phyloP scores from a whole-genome alignment of 192 early-diverging fungal species.

The Tieghemiomyces parasiticus region DNA sequence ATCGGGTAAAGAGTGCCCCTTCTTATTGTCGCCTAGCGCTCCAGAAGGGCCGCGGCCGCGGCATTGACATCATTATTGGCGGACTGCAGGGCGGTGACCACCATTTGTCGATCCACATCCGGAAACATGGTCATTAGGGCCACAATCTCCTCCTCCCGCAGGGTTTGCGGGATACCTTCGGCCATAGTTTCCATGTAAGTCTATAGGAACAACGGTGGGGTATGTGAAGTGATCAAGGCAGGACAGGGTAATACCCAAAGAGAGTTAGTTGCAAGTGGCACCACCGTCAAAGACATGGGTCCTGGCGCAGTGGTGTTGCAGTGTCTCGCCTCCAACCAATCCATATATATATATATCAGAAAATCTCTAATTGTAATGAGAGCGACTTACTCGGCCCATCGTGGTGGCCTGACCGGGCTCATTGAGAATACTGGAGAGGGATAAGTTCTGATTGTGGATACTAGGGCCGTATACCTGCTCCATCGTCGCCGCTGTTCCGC shows the following conservation, averaged over 20 bases:
- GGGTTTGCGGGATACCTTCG: constrained; percentile 16
- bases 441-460: constrained; percentile 14
- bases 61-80: constrained; percentile 42
- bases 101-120: constrained; percentile 27
- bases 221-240: no score
- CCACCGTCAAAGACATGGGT: no score
- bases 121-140: constrained; percentile 40
- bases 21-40: no score
- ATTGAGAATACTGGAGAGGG: constrained; percentile 17
- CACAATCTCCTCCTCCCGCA: constrained; percentile 28
- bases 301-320: no score
- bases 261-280: no score
- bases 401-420: constrained; percentile 11
- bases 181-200: constrained; percentile 11
- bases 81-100: constrained; percentile 28
- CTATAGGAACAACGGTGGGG: no score
- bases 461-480: constrained; percentile 15
- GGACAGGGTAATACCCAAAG: no score
- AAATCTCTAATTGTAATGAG: no score
- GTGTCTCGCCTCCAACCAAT: no score
- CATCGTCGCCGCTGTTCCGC: constrained; percentile 25
- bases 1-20: no score
- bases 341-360: no score
- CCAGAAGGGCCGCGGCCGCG: constrained; percentile 33
- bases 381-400: constrained; percentile 6